A percentile compares a stretch with the other conserved stretches of the same genome.
These are phyloP conservation scores for Lactarius trivialis DNA, from an alignment of 768 basidiomycete species.

Conservation along the genomic window DNA sequence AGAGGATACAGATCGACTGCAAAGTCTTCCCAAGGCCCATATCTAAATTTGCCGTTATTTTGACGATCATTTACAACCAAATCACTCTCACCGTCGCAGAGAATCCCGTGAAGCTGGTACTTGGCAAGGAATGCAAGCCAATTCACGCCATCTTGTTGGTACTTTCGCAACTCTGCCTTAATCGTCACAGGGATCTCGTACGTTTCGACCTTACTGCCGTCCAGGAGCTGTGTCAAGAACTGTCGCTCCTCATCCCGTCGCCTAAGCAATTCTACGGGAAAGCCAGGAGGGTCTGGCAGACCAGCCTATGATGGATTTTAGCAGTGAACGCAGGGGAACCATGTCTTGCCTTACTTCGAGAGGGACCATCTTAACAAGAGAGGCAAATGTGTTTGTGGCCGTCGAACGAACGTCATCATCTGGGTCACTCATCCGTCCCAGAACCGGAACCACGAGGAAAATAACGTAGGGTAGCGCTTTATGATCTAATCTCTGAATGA, in stretches of 20 bases:
- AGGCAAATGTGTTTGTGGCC: slow-evolving; percentile 96
- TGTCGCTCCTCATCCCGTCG: slow-evolving; percentile 83
- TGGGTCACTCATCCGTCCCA: slow-evolving; percentile 94
- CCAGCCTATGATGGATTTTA: slow-evolving; percentile 56
- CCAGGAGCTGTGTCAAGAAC: slow-evolving; percentile 89
- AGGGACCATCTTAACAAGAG: slow-evolving; percentile 96
- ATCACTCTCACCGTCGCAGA: slow-evolving; percentile 78
- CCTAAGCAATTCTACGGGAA: slow-evolving; percentile 80
- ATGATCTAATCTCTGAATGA: slow-evolving; percentile 86
- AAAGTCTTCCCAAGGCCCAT: slow-evolving; percentile 99
- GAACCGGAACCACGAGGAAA: slow-evolving; percentile 91
- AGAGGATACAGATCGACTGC: slow-evolving; percentile 95
- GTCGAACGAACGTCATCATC: slow-evolving; percentile 89
- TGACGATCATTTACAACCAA: neutral
- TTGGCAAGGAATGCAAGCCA: slow-evolving; percentile 98
- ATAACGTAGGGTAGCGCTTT: slow-evolving; percentile 95
- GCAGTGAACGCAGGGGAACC: neutral
- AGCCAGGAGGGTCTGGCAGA: slow-evolving; percentile 91
- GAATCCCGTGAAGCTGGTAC: slow-evolving; percentile 94
- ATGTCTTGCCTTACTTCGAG: slow-evolving; percentile 59
- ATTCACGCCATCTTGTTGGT: slow-evolving; percentile 97
- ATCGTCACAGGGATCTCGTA: slow-evolving; percentile 82
- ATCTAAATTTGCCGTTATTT: slow-evolving; percentile 43
- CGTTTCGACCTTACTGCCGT: slow-evolving; percentile 89
- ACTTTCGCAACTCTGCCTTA: slow-evolving; percentile 92